Evolutionary conservation across 1,284 basidiomycete genomes (phyloP).

Genomic region (Phellinidium pouzarii): DNA sequence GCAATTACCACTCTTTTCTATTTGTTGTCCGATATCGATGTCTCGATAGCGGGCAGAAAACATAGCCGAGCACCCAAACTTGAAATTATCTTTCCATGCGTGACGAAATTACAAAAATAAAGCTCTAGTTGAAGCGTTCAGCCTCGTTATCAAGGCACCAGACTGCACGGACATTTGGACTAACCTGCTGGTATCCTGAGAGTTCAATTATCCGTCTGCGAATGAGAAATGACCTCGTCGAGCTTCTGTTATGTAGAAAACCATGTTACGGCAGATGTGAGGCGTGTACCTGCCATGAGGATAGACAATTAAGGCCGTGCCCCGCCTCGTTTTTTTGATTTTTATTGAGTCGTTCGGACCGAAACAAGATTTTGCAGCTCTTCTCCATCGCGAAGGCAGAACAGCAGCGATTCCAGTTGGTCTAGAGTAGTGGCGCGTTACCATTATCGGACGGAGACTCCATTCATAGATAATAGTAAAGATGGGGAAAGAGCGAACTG

Average conservation of each 20-base stretch:
- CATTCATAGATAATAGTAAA: not conserved
- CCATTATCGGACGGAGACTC: not conserved
- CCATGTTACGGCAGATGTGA: slow-evolving; percentile 22
- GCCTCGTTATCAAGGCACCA: no score
- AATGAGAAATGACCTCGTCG: slow-evolving; percentile 1
- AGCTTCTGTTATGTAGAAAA: not conserved
- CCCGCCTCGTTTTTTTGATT: slow-evolving; percentile 12
- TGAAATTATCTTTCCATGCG: no score
- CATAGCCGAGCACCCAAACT: no score
- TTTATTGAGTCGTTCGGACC: slow-evolving; percentile 15
- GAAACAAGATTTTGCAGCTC: not conserved
- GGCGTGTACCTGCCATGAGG: slow-evolving; percentile 10
- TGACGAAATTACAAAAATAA: no score
- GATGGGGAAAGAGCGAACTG: not conserved
- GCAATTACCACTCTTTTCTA: not conserved
- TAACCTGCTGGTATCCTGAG: not conserved
- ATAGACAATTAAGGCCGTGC: not conserved
- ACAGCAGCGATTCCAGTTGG: not conserved
- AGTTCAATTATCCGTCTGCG: not conserved
- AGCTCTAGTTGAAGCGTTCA: no score
- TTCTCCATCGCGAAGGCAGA: not conserved
- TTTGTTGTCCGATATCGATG: no score
- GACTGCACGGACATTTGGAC: slow-evolving; percentile 8
- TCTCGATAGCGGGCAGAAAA: no score
- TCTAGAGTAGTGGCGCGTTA: not conserved